These are phyloP conservation scores for Annona squamosa DNA, from an alignment of 164 flowering plant species.

Conservation along the genomic window DNA sequence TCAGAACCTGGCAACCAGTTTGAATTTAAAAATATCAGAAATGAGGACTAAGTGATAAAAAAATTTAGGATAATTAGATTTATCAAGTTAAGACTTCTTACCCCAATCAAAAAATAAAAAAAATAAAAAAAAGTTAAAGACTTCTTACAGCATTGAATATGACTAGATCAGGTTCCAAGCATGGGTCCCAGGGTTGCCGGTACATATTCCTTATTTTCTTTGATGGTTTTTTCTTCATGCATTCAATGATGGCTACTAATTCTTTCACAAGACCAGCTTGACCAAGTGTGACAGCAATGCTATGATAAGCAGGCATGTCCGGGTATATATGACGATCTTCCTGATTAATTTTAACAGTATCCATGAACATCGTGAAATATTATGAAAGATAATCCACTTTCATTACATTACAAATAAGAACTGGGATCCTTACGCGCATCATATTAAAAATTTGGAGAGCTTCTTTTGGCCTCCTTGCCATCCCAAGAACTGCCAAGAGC, in stretches of 20 bases:
- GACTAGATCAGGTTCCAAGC: conserved; percentile 84
- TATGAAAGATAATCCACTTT: neutral
- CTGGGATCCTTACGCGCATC: conserved; percentile 60
- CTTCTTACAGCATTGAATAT: conserved; percentile 85
- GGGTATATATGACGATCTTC: conserved; percentile 73
- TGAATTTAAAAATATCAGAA: conserved; percentile 2
- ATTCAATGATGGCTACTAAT: conserved; percentile 53
- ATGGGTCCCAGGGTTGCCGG: conserved; percentile 69
- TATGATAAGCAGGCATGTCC: conserved; percentile 85
- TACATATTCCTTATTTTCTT: conserved; percentile 38
- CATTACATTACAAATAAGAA: conserved; percentile 4
- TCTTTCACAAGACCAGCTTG: conserved; percentile 87
- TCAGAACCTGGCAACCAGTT: conserved; percentile 50
- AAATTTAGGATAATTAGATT: neutral
- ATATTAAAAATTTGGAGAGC: conserved; percentile 62
- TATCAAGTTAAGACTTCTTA: too few species aligned
- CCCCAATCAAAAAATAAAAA: too few species aligned
- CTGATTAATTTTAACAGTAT: conserved; percentile 29
- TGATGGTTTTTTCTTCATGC: conserved; percentile 70
- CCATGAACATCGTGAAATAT: too few species aligned
- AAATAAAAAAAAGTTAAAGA: neutral
- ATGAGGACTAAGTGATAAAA: neutral
- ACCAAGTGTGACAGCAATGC: conserved; percentile 82
- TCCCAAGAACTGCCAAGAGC: conserved; percentile 83
- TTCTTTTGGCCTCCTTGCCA: conserved; percentile 77